phyloP scores from a whole-genome alignment of 2,329 filamentous ascomycete species.

The Botrytis cinerea region DNA sequence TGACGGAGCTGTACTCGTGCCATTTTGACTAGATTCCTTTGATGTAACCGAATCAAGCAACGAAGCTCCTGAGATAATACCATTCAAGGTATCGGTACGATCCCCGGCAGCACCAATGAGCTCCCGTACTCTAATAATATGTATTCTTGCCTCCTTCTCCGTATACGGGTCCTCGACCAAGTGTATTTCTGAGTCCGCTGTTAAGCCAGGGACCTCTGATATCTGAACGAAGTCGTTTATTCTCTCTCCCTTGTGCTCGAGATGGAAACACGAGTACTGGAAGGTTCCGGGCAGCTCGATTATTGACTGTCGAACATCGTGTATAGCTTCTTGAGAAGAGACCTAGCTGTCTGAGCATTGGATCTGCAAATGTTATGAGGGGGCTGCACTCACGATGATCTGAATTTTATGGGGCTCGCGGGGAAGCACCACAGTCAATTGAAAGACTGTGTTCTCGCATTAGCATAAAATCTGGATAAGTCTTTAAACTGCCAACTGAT shows the following conservation, averaged over 20 bases:
- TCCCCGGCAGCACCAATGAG: conserved; percentile 90
- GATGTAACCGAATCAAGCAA: conserved; percentile 74
- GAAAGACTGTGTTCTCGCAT: conserved; percentile 48
- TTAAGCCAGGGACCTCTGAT: conserved; percentile 81
- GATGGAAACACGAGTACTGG: conserved; percentile 98
- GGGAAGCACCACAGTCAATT: conserved; percentile 77
- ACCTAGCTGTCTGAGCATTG: conserved; percentile 57
- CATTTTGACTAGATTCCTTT: conserved; percentile 43
- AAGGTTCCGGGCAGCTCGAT: conserved; percentile 91
- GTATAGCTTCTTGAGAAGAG: conserved; percentile 90
- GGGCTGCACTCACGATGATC: conserved; percentile 68
- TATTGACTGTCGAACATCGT: conserved; percentile 95
- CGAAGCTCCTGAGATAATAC: conserved; percentile 80
- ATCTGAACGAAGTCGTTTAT: conserved; percentile 96
- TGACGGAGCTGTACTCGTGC: conserved; percentile 44
- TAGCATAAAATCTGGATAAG: conserved; percentile 27
- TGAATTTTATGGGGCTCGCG: conserved; percentile 77
- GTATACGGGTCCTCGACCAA: conserved; percentile 95
- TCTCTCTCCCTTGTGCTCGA: conserved; percentile 83
- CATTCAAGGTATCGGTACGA: conserved; percentile 82
- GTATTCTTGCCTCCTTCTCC: conserved; percentile 96
- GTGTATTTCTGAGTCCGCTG: conserved; percentile 73
- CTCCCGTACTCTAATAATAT: conserved; percentile 86
- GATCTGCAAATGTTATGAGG: conserved; percentile 6
- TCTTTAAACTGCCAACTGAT: conserved; percentile 16